Evolutionary conservation across 116 monocot species (phyloP).

Genomic region (Thalassia testudinum): DNA sequence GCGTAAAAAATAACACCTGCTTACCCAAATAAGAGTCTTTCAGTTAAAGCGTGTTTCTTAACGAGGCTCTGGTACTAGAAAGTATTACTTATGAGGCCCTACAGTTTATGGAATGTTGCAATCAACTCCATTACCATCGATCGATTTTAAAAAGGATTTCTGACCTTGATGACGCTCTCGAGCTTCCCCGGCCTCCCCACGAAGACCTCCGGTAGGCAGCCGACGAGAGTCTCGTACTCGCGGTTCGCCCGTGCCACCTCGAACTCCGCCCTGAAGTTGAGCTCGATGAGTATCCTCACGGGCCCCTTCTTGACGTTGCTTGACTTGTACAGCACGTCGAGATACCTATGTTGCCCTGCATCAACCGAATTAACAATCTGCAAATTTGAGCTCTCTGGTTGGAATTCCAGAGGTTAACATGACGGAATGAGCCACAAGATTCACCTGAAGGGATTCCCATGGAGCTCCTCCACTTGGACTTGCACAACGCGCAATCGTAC

Average conservation of each 20-base stretch:
- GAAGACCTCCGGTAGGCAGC: constrained; percentile 61
- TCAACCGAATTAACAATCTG: too few species aligned
- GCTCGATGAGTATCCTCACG: constrained; percentile 49
- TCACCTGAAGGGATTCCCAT: constrained; percentile 61
- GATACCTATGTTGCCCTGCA: constrained; percentile 69
- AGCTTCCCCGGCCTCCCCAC: constrained; percentile 68
- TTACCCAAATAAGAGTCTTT: too few species aligned
- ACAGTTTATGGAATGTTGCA: too few species aligned
- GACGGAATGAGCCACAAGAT: too few species aligned
- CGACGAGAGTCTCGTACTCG: constrained; percentile 49
- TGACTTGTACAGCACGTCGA: constrained; percentile 39
- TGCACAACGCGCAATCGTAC: constrained; percentile 65
- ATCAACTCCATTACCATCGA: too few species aligned
- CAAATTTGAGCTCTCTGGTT: too few species aligned
- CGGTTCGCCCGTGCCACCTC: constrained; percentile 59
- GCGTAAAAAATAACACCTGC: too few species aligned
- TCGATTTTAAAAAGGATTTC: too few species aligned
- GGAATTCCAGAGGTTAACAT: too few species aligned
- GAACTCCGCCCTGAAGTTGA: constrained; percentile 67
- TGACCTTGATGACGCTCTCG: constrained; percentile 39
- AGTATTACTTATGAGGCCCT: too few species aligned
- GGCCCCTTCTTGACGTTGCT: constrained; percentile 20
- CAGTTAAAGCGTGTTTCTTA: too few species aligned
- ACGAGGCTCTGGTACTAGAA: too few species aligned
- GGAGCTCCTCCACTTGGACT: constrained; percentile 64